Conservation (phyloP, 176 grass and related monocot genomes). For the Oryza glumipatula region DNA sequence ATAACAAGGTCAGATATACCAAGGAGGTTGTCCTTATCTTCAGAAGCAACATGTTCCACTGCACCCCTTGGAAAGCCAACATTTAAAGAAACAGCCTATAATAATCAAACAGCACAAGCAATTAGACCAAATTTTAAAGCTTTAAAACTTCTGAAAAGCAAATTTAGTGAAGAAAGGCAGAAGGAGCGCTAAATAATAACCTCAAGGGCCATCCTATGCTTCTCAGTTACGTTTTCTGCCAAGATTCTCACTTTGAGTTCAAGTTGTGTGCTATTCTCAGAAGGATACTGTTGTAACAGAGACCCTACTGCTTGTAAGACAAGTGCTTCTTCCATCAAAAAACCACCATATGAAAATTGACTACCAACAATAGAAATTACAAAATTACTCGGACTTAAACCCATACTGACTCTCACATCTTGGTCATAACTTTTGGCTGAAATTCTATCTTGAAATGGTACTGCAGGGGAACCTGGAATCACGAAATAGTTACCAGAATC, state of each 20-base stretch:
- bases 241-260: conserved; percentile 76
- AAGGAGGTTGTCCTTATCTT: conserved; percentile 60
- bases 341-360: conserved; percentile 75
- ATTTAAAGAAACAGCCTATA: conserved; percentile 60
- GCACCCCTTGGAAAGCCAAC: conserved; percentile 68
- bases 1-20: conserved; percentile 73
- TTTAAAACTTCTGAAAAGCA: neutral
- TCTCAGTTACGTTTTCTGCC: conserved; percentile 55
- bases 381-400: conserved; percentile 68
- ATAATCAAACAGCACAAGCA: conserved; percentile 33
- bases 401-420: conserved; percentile 49
- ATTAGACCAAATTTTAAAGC: conserved; percentile 45
- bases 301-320: conserved; percentile 75
- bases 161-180: conserved; percentile 24
- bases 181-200: conserved; percentile 48
- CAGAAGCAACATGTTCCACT: conserved; percentile 62
- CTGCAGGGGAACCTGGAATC: conserved; percentile 81
- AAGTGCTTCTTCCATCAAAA: conserved; percentile 83
- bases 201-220: conserved; percentile 68
- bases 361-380: conserved; percentile 79
- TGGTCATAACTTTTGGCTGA: conserved; percentile 38
- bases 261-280: conserved; percentile 56
- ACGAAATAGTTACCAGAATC: conserved; percentile 93
- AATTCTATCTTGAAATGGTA: conserved; percentile 59
- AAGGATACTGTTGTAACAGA: conserved; percentile 64